These are phyloP conservation scores for Alternaria atra DNA, from an alignment of 2,329 filamentous ascomycete species.

Conservation along the genomic window DNA sequence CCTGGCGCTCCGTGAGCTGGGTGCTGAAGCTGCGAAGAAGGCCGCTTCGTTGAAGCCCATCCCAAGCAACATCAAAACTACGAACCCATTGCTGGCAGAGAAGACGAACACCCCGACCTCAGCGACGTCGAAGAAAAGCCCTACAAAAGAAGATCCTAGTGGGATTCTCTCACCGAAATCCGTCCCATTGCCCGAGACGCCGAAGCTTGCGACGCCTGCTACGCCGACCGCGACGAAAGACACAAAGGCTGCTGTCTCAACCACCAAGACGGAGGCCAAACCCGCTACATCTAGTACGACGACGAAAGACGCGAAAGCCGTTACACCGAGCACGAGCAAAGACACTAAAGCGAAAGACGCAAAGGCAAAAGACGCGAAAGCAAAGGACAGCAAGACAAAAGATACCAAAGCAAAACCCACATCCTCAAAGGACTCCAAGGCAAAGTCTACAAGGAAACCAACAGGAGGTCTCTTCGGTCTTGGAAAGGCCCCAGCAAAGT, in stretches of 20 bases:
- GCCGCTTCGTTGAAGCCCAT: conserved; percentile 48
- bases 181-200: conserved; percentile 41
- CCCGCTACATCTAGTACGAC: background rate
- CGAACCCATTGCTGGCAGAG: conserved; percentile 47
- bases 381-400: conserved; percentile 6
- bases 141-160: conserved; percentile 22
- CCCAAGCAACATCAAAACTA: conserved; percentile 46
- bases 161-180: conserved; percentile 35
- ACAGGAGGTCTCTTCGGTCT: conserved; percentile 15
- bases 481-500: conserved; percentile 8
- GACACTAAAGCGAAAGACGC: conserved; percentile 8
- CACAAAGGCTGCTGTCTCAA: background rate
- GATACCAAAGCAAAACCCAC: conserved; percentile 1
- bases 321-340: conserved; percentile 4
- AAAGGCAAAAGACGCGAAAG: conserved; percentile 5
- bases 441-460: conserved; percentile 12
- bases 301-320: conserved; percentile 1
- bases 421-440: conserved; percentile 2
- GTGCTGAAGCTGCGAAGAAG: conserved; percentile 49
- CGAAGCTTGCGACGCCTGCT: conserved; percentile 19
- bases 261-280: conserved; percentile 7
- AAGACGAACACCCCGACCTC: conserved; percentile 42
- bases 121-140: conserved; percentile 40
- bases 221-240: conserved; percentile 6
- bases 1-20: conserved; percentile 48